Conservation (phyloP, 768 basidiomycete genomes). For the Mycena amicta region DNA sequence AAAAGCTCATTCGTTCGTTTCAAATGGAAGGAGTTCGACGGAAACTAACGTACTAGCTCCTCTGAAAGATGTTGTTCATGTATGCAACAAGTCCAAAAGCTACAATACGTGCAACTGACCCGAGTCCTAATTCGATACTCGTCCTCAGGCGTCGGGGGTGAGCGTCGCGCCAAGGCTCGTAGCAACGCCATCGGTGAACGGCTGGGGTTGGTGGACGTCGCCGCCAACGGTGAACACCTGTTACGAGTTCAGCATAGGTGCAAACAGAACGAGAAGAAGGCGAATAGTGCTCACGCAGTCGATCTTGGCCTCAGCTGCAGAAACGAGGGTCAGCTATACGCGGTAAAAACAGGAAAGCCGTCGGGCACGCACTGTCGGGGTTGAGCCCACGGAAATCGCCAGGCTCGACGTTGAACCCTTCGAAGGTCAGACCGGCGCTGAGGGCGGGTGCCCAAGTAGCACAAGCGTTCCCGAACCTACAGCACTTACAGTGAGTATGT, state of each 20-base stretch:
- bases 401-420: not conserved
- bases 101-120: no score
- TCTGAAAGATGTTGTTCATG: no score
- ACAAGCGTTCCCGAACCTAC: slow-evolving; percentile 6
- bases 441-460: not conserved
- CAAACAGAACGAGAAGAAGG: not conserved
- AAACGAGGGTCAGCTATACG: not conserved
- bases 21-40: no score
- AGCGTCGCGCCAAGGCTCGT: not conserved
- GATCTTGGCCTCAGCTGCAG: not conserved
- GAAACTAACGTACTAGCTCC: no score
- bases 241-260: not conserved
- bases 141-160: not conserved
- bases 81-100: no score
- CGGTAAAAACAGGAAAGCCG: not conserved
- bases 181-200: not conserved
- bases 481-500: not conserved
- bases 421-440: slow-evolving; percentile 6
- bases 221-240: not conserved
- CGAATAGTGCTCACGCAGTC: not conserved
- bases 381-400: slow-evolving; percentile 6
- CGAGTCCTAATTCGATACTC: no score
- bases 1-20: no score
- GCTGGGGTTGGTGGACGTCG: not conserved
- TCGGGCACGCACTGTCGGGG: slow-evolving; percentile 10